Evolutionary conservation across 1,139 yeast species (phyloP).

Genomic region (Saccharomyces hybrid): DNA sequence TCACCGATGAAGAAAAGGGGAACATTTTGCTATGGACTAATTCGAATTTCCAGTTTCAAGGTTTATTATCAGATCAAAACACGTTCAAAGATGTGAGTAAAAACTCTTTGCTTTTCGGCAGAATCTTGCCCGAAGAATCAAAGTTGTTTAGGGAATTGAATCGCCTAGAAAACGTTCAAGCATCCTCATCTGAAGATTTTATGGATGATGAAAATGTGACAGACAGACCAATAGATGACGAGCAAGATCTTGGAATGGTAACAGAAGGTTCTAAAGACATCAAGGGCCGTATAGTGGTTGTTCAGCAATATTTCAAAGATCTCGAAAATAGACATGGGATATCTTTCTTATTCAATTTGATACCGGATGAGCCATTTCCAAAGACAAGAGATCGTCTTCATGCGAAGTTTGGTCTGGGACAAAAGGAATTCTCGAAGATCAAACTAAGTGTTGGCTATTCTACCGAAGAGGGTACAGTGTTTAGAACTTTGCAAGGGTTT

Average conservation of each 20-base stretch:
- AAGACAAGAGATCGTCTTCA: conserved; percentile 68
- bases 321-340: conserved; percentile 71
- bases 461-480: conserved; percentile 30
- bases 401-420: conserved; percentile 62
- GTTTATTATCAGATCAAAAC: conserved; percentile 28
- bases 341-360: conserved; percentile 70
- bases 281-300: conserved; percentile 37
- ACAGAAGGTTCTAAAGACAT: background rate
- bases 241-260: conserved; percentile 2
- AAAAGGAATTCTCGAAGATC: conserved; percentile 69
- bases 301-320: conserved; percentile 72
- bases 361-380: conserved; percentile 54
- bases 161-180: conserved; percentile 4
- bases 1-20: conserved; percentile 44
- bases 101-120: conserved; percentile 30
- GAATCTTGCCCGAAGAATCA: conserved; percentile 37
- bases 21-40: conserved; percentile 42
- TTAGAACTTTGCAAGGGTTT: conserved; percentile 45
- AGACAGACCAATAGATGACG: conserved; percentile 7
- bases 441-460: conserved; percentile 41
- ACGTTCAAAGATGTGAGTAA: conserved; percentile 29
- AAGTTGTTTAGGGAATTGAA: conserved; percentile 21
- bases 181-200: conserved; percentile 16
- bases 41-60: conserved; percentile 31
- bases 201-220: conserved; percentile 30